Base-by-base conservation (phyloP, 2,329 filamentous ascomycete genomes). In the Penicillium sp. region DNA sequence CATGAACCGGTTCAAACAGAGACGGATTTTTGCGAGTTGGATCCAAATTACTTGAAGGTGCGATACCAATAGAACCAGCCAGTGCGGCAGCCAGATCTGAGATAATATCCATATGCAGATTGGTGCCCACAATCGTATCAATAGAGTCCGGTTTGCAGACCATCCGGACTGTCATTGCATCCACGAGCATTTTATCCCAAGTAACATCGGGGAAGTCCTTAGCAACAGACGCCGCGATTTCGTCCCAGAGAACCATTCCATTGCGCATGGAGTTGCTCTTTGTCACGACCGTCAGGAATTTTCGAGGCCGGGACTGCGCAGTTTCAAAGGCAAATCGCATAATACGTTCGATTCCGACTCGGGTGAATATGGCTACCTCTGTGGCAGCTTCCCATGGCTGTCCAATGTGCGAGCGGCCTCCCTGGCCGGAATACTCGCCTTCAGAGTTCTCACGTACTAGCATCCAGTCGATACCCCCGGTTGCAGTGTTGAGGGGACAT, bases 51-150 rank as follows among this genome's bases (percentile, higher is more conserved):
- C 79, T 83, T 0, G 86, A 88, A 2, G 87, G 86, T 4, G 87
- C 87, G 49, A 90, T 87, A 9, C 87, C 87, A 57, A 89, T 89
- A 1, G 82, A 86, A 0, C 87, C 87, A 1, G 86, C 86, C 6
- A 89, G 73, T 0, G 85, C 85, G 9, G 87, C 86, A 2, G 86
- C 87, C 29, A 89, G 75, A 62, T 89, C 87, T 0, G 85, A 88
- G 3, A 89, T 77, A 49, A 89, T 88, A 53, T 89, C 86, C 40
- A 85, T 85, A 72, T 81, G 67, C 54, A 83, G 59, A 55, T 83
- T 83, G 2, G 80, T 82, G 1, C 80, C 80, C 22, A 83, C 80
- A 47, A 82, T 80, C 0, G 79, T 82, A 57, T 83, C 81, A 9
- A 83, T 53, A 1, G 73, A 76, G 41, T 78, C 68, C 0, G 80